Evolutionary conservation across 2,329 filamentous ascomycete genomes (phyloP), one percentile per base, ranked within the genome.

Genomic region (Colletotrichum sp.): DNA sequence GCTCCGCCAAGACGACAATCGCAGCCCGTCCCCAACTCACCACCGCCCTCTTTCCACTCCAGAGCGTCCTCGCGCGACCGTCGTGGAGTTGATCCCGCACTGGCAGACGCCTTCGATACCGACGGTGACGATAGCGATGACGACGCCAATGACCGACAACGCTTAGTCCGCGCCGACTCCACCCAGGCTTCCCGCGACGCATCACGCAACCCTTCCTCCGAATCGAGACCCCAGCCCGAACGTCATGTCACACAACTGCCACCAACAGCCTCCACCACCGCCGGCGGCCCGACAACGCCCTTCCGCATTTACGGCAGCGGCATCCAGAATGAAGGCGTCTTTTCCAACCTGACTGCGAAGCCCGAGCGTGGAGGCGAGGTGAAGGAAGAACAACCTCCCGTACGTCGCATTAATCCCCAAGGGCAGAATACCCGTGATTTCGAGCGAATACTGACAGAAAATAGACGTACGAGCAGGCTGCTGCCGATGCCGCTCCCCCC

Each of bases 381-480:
- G 79, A 88, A 94, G 74, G 97, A 99, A 77, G 97, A 99, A 85
- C 91, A 95, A 84, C 97, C 97, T 87, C 97, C 97, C 71, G 96
- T 98, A 92, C 79, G 95, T 92, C 48, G 58, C 65, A 36, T 52
- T 7, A 8, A 34, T n/a, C 48, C 28, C 28, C 10, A 26, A 58
- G 61, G 58, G 13, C 60, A 38, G 30, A 34, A 28, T 12, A 26
- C 10, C n/a, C 3, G n/a, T 21, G 24, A 32, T 1, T 28, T 5
- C 8, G n/a, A 8, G 12, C 9, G 26, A 21, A 79, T 79, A 79
- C 85, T 88, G 82, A 89, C 83, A 62, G 52, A 56, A 76, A 65
- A 76, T 80, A 98, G 95, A 96, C 96, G 43, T 99, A 99, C 84
- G 97, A 99, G 89, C 96, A 98, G 91, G 97, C 97, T 18, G 97